Percentiles rank a stretch among this genome's conserved stretches.
Evolutionary conservation across 169 alveolate genomes (phyloP).

Genomic region (Plasmodium malariae): DNA sequence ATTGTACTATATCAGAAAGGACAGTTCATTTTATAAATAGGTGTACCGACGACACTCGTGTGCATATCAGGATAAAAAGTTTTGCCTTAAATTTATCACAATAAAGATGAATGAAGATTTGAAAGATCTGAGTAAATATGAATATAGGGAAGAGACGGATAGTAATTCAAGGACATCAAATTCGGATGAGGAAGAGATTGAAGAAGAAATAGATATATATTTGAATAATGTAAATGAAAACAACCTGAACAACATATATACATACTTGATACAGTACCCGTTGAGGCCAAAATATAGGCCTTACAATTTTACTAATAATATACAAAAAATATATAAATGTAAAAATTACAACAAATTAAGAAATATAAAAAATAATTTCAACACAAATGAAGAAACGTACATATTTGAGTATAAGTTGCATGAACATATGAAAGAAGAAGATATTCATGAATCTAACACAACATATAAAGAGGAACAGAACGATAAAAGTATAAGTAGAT

Average conservation of each 20-base stretch:
- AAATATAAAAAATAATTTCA: constrained; percentile 47
- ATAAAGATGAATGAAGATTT: constrained; percentile 51
- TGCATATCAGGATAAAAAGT: not conserved
- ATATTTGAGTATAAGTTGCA: constrained; percentile 73
- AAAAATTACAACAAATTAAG: constrained; percentile 53
- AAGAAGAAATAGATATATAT: constrained; percentile 75
- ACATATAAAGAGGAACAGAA: constrained; percentile 27
- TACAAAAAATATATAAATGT: constrained; percentile 55
- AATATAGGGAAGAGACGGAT: constrained; percentile 24
- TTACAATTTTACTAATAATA: constrained; percentile 51
- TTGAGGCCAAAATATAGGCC: constrained; percentile 76
- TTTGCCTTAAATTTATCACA: not conserved
- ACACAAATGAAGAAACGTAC: constrained; percentile 55
- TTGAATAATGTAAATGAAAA: constrained; percentile 67
- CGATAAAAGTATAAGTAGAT: constrained; percentile 58
- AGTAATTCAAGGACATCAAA: constrained; percentile 4
- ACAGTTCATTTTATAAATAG: too few relatives aligned
- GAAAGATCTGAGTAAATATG: constrained; percentile 56
- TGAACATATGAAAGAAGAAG: constrained; percentile 44
- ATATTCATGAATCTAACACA: constrained; percentile 30
- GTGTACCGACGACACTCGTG: too few relatives aligned
- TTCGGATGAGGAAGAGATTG: constrained; percentile 71
- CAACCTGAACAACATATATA: constrained; percentile 49
- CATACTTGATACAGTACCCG: constrained; percentile 72
- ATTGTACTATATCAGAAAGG: too few relatives aligned